These are phyloP conservation scores for Ploettnerulaceae sp. DNA, from an alignment of 2,329 filamentous ascomycete genomes.

Conservation along the genomic window DNA sequence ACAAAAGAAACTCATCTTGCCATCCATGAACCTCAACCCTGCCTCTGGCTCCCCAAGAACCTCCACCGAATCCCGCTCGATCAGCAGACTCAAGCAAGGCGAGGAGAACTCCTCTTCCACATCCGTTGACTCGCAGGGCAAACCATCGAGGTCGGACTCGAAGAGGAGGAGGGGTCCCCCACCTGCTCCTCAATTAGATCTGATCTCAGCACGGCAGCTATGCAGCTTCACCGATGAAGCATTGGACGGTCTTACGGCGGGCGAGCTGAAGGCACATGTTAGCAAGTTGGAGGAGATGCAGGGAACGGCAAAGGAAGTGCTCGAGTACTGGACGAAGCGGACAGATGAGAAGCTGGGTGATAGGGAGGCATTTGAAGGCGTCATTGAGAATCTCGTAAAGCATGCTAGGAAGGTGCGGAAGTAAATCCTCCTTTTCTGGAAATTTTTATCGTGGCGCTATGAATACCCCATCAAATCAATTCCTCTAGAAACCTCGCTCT, in stretches of 20 bases:
- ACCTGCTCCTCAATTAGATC: slow-evolving; percentile 70
- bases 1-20: slow-evolving; percentile 94
- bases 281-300: slow-evolving; percentile 64
- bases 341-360: slow-evolving; percentile 85
- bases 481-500: not conserved
- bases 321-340: slow-evolving; percentile 84
- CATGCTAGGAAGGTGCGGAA: slow-evolving; percentile 83
- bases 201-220: slow-evolving; percentile 70
- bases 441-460: not conserved
- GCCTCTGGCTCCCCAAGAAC: slow-evolving; percentile 49
- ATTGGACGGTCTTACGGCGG: slow-evolving; percentile 70
- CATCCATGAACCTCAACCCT: slow-evolving; percentile 58
- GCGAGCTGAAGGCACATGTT: slow-evolving; percentile 70
- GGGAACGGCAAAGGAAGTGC: slow-evolving; percentile 65
- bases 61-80: slow-evolving; percentile 46
- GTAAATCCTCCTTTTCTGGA: slow-evolving; percentile 38
- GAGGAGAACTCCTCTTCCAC: slow-evolving; percentile 52
- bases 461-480: slow-evolving; percentile 1
- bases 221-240: slow-evolving; percentile 84
- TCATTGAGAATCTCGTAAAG: slow-evolving; percentile 94
- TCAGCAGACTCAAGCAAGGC: slow-evolving; percentile 28
- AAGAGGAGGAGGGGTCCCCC: slow-evolving; percentile 52
- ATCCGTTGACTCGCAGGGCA: slow-evolving; percentile 55
- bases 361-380: slow-evolving; percentile 89
- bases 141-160: slow-evolving; percentile 40